phyloP scores from a whole-genome alignment of 2,329 filamentous ascomycete genomes.

The Chalaropsis thielavioides region DNA sequence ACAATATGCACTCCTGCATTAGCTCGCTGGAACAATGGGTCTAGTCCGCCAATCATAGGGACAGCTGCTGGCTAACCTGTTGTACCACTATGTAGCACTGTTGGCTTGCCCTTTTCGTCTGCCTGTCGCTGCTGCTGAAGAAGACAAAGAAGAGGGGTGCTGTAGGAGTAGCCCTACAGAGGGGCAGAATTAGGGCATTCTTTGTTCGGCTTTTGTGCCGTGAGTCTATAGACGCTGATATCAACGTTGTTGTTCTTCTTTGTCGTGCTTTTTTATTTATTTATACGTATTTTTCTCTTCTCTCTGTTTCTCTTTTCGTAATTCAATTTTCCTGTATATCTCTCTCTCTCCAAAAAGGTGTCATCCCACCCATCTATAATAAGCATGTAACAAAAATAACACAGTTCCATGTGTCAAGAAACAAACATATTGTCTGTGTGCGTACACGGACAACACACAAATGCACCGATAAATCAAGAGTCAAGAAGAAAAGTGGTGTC shows the following conservation, averaged over 20 bases:
- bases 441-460: background rate
- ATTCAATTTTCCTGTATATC: background rate
- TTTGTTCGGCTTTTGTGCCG: background rate
- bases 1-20: slow-evolving; percentile 3
- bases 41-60: background rate
- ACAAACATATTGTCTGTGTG: background rate
- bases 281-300: too few relatives aligned
- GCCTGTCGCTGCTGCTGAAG: background rate
- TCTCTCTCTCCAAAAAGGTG: too few relatives aligned
- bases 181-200: background rate
- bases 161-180: slow-evolving; percentile 2
- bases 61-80: background rate
- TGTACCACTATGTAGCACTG: background rate
- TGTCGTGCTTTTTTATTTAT: too few relatives aligned
- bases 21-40: background rate
- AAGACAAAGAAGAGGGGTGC: background rate
- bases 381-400: too few relatives aligned
- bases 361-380: too few relatives aligned
- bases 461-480: background rate
- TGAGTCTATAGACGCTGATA: too few relatives aligned
- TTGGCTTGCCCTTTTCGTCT: too few relatives aligned
- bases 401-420: background rate
- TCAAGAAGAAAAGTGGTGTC: background rate
- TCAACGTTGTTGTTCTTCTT: too few relatives aligned
- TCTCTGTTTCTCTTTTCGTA: background rate